phyloP scores from a whole-genome alignment of 2,329 filamentous ascomycete species.

The Epicoccum nigrum region DNA sequence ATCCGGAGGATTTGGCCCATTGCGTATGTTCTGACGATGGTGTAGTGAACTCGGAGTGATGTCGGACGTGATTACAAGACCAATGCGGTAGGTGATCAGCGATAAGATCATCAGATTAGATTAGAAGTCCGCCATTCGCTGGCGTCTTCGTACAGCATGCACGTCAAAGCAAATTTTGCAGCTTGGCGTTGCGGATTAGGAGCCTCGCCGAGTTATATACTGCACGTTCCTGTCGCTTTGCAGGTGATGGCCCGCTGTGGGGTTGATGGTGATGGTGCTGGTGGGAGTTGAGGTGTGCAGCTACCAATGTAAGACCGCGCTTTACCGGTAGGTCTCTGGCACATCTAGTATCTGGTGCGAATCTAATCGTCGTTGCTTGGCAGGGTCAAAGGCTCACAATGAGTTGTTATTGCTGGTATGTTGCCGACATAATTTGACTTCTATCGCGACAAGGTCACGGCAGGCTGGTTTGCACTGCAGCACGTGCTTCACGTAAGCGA shows the following conservation, averaged over 20 bases:
- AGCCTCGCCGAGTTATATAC: background rate
- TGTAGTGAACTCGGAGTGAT: conserved; percentile 6
- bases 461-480: too few species aligned
- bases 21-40: conserved; percentile 6
- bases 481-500: too few species aligned
- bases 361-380: too few species aligned
- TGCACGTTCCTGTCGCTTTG: background rate
- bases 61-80: conserved; percentile 6
- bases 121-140: conserved; percentile 8
- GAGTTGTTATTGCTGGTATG: too few species aligned
- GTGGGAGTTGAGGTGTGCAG: background rate
- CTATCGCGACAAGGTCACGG: too few species aligned
- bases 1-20: background rate
- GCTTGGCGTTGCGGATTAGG: conserved; percentile 9
- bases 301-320: too few species aligned
- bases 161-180: conserved; percentile 14
- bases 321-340: too few species aligned
- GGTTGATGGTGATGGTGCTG: background rate
- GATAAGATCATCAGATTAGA: conserved; percentile 19
- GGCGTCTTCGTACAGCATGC: background rate
- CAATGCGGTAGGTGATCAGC: conserved; percentile 11
- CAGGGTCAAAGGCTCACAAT: too few species aligned
- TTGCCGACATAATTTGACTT: too few species aligned
- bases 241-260: background rate
- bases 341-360: too few species aligned